phyloP scores from a whole-genome alignment of 2,329 filamentous ascomycete genomes.

The Trichoderma semiorbis region DNA sequence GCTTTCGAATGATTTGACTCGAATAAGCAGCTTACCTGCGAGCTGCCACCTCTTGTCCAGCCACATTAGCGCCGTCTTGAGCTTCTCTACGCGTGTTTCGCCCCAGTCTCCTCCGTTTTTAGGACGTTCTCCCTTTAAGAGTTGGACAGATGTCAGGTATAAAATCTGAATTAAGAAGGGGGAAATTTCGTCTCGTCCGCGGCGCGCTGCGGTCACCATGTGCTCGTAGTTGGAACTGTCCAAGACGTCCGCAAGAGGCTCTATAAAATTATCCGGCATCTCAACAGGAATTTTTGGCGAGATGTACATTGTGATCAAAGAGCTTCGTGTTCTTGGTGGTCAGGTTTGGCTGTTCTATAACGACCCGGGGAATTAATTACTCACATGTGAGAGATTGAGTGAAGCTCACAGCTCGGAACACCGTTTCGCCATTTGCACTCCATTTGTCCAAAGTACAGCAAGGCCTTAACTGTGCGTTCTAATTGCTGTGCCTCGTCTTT shows the following conservation, averaged over 20 bases:
- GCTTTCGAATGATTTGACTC: neutral
- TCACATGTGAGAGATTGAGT: neutral
- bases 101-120: neutral
- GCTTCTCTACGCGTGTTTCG: neutral
- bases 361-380: neutral
- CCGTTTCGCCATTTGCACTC: neutral
- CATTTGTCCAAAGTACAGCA: neutral
- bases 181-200: neutral
- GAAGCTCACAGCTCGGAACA: neutral
- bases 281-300: neutral
- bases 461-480: neutral
- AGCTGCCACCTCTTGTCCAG: conserved; percentile 6
- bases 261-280: neutral
- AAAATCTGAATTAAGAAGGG: neutral
- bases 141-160: neutral
- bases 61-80: neutral
- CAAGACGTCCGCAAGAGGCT: neutral
- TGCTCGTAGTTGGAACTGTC: neutral
- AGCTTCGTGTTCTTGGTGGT: neutral
- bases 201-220: neutral
- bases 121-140: neutral
- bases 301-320: neutral
- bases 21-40: neutral
- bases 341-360: neutral
- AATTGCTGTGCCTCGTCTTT: conserved; percentile 3